phyloP scores from a whole-genome alignment of 1,284 basidiomycete species.

The Cutaneotrichosporon cyanovorans region DNA sequence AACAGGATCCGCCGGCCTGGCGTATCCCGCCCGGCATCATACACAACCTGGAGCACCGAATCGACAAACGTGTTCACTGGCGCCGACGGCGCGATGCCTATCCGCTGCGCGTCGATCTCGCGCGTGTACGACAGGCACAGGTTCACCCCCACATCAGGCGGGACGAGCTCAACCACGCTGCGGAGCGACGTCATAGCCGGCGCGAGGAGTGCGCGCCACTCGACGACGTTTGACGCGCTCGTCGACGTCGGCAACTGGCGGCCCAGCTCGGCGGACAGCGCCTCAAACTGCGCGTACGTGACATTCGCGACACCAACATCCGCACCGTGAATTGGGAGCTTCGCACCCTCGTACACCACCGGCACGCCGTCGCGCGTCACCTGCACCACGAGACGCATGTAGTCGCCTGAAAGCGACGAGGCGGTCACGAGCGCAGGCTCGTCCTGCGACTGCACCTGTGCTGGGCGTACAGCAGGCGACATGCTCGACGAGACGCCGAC shows the following conservation, averaged over 20 bases:
- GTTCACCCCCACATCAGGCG: constrained; percentile 64
- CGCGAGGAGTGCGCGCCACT: constrained; percentile 56
- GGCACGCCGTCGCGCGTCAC: constrained; percentile 85
- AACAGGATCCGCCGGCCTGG: constrained; percentile 67
- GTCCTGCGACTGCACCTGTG: constrained; percentile 12
- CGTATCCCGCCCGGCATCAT: constrained; percentile 52
- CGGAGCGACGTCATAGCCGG: constrained; percentile 62
- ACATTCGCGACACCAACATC: constrained; percentile 78
- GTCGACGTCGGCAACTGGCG: constrained; percentile 43
- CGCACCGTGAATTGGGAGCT: constrained; percentile 64
- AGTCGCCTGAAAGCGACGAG: constrained; percentile 64
- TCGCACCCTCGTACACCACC: constrained; percentile 66
- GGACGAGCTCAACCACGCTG: constrained; percentile 67
- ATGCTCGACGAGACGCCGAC: constrained; percentile 30
- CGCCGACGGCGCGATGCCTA: constrained; percentile 50
- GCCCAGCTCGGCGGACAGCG: constrained; percentile 55
- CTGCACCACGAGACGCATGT: constrained; percentile 78
- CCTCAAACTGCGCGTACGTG: constrained; percentile 68
- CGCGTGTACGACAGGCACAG: constrained; percentile 65
- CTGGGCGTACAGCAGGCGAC: constrained; percentile 34
- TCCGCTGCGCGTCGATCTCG: constrained; percentile 49
- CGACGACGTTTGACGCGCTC: constrained; percentile 45
- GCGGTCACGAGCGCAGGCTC: constrained; percentile 44
- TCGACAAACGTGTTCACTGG: constrained; percentile 77
- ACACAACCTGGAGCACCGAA: constrained; percentile 69